Evolutionary conservation across 352 stramenopile species (phyloP).

Genomic region (Globisporangium okanoganense): DNA sequence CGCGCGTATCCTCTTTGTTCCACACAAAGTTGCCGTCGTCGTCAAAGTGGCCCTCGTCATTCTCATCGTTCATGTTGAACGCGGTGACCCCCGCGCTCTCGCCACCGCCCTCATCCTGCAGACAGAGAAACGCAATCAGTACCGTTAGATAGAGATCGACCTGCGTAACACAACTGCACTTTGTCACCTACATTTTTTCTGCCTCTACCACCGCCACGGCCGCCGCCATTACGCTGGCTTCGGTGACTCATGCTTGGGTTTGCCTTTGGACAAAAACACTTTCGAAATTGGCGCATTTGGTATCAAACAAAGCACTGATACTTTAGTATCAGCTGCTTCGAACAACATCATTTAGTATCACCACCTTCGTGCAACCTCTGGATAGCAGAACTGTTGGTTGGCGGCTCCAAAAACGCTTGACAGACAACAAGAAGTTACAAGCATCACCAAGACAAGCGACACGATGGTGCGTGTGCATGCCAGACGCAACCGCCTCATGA

Average conservation of each 20-base stretch:
- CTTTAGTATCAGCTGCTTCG: background rate
- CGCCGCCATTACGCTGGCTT: constrained; percentile 4
- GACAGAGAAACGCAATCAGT: background rate
- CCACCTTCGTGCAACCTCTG: constrained; percentile 15
- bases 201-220: constrained; percentile 3
- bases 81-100: constrained; percentile 53
- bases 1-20: constrained; percentile 66
- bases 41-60: constrained; percentile 85
- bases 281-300: background rate
- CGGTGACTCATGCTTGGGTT: constrained; percentile 10
- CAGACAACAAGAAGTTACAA: constrained; percentile 4
- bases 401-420: constrained; percentile 12
- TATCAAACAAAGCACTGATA: background rate
- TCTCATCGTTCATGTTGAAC: constrained; percentile 85
- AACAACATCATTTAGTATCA: background rate
- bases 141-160: background rate
- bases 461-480: constrained; percentile 16
- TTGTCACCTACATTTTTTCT: constrained; percentile 1
- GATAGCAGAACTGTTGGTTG: constrained; percentile 19
- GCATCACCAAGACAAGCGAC: background rate
- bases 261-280: too few species aligned
- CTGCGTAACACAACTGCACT: background rate
- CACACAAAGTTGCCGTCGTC: constrained; percentile 76
- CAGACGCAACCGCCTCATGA: background rate
- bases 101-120: constrained; percentile 12